phyloP scores from a whole-genome alignment of 2,329 filamentous ascomycete species.

The Sordariomycetes sp. region DNA sequence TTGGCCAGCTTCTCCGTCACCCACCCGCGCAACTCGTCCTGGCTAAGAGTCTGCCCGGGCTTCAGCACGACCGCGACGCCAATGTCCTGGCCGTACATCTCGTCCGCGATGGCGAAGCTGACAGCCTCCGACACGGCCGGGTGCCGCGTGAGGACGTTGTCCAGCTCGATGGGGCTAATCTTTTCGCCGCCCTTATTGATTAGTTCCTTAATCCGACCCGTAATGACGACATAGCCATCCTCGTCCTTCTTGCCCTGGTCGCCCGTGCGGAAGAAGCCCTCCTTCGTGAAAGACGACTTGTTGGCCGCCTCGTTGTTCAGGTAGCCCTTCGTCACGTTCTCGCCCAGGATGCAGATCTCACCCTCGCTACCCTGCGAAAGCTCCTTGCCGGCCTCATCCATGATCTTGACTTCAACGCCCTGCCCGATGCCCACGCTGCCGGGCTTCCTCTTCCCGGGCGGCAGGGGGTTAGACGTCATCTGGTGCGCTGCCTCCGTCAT shows the following conservation, averaged over 20 bases:
- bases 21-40: conserved; percentile 56
- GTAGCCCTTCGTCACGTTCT: conserved; percentile 78
- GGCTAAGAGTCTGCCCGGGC: conserved; percentile 42
- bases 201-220: conserved; percentile 85
- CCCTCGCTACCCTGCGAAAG: conserved; percentile 60
- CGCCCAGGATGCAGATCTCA: conserved; percentile 73
- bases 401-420: conserved; percentile 71
- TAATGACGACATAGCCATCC: conserved; percentile 77
- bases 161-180: conserved; percentile 79
- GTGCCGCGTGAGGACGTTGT: conserved; percentile 70
- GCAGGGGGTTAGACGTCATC: conserved; percentile 69
- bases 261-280: conserved; percentile 79
- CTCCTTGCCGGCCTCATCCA: conserved; percentile 59
- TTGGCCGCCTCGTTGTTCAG: conserved; percentile 76
- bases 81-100: conserved; percentile 75
- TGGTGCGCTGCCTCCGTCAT: conserved; percentile 88
- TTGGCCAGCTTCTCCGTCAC: conserved; percentile 61
- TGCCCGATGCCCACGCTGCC: conserved; percentile 76
- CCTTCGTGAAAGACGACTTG: conserved; percentile 57
- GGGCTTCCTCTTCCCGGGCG: conserved; percentile 62
- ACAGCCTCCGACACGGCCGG: conserved; percentile 67
- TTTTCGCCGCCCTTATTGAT: conserved; percentile 90
- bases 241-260: conserved; percentile 74
- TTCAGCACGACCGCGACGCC: conserved; percentile 69
- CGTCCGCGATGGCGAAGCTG: conserved; percentile 72